Evolutionary conservation across 331 rosid genomes (phyloP).

Genomic region (Acacia concinna): DNA sequence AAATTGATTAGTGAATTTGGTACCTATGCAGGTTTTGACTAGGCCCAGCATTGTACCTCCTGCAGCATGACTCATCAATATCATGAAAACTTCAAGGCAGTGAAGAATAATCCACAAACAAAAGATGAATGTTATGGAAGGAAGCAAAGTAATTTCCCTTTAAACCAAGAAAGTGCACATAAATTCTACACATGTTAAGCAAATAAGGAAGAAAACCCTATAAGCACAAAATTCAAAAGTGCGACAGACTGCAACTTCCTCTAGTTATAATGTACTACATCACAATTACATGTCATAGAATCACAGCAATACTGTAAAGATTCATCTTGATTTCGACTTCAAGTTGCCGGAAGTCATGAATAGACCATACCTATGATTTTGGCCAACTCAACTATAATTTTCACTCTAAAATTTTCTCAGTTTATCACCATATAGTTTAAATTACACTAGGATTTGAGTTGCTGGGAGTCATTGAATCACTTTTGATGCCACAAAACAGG

Average conservation of each 20-base stretch:
- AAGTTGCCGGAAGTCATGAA: background rate
- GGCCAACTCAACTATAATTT: background rate
- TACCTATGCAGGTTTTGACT: conserved; percentile 74
- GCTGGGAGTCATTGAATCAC: background rate
- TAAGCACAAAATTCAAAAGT: background rate
- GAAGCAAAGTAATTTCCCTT: background rate
- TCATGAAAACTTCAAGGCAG: background rate
- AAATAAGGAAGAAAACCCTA: background rate
- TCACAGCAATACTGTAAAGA: background rate
- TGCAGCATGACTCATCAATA: conserved; percentile 32
- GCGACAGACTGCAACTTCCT: background rate
- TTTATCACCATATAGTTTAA: background rate
- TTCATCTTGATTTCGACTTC: background rate
- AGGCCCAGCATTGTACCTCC: conserved; percentile 67
- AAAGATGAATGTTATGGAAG: background rate
- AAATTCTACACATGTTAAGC: background rate
- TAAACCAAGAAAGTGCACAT: background rate
- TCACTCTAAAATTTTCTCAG: background rate
- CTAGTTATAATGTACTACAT: background rate
- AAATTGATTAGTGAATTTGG: conserved; percentile 73
- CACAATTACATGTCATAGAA: background rate
- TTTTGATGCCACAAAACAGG: background rate
- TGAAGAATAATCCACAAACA: background rate
- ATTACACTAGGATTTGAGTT: conserved; percentile 1
- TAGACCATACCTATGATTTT: background rate